These are phyloP conservation scores for Fusarium sp. DNA, from an alignment of 2,329 filamentous ascomycete genomes.

Conservation along the genomic window DNA sequence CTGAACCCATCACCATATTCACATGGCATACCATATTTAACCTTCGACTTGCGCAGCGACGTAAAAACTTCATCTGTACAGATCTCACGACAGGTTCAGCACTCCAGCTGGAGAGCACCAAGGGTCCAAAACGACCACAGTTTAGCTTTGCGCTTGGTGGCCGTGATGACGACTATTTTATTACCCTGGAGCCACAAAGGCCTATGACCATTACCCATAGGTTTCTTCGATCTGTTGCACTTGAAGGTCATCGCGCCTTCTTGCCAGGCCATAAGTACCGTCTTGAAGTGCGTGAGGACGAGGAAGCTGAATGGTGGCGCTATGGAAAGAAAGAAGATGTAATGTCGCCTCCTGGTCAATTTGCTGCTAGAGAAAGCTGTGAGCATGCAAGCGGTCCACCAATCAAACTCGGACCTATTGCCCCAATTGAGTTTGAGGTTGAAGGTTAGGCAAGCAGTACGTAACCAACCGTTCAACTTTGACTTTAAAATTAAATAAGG, in stretches of 20 bases:
- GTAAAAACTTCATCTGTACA: neutral
- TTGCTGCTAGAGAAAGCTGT: neutral
- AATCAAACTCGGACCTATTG: neutral
- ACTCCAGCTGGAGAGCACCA: neutral
- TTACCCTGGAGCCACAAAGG: neutral
- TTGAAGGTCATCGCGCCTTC: neutral
- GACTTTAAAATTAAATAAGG: no score
- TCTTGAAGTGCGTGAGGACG: neutral
- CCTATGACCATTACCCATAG: rapidly evolving
- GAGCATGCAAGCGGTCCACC: neutral
- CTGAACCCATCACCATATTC: neutral
- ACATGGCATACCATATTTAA: neutral
- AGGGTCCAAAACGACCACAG: neutral
- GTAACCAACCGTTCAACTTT: no score
- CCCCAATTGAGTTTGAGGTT: neutral
- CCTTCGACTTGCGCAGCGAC: neutral
- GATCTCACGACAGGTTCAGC: neutral
- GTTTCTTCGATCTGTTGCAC: neutral
- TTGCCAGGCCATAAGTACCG: neutral
- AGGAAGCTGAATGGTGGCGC: neutral
- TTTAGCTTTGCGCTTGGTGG: neutral
- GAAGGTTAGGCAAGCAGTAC: no score
- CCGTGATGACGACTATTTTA: neutral
- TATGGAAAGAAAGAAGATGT: neutral
- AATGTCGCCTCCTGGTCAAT: neutral